Evolutionary conservation across 371 early-diverging fungal species (phyloP).

Genomic region (Chytridium lagenaria): DNA sequence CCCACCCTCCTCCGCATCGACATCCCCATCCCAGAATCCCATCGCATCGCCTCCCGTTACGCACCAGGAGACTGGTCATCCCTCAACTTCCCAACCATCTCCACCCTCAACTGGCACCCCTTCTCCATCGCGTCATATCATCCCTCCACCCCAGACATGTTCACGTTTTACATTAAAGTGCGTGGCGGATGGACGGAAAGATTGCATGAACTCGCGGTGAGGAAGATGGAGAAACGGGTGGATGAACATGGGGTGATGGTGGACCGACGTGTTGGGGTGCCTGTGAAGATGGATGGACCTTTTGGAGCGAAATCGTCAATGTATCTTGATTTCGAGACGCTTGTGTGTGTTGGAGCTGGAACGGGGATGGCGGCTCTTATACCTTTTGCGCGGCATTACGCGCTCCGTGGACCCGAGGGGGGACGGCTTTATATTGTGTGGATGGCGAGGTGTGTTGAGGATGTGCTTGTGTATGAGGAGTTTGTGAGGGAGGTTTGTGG

Average conservation of each 20-base stretch:
- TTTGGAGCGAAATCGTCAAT: conserved; percentile 22
- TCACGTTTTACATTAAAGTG: conserved; percentile 20
- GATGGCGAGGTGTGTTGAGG: conserved; percentile 5
- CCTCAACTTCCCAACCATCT: conserved; percentile 28
- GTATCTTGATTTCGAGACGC: conserved; percentile 16
- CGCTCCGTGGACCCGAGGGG: neutral
- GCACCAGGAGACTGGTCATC: conserved; percentile 36
- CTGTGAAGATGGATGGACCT: conserved; percentile 31
- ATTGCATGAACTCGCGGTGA: conserved; percentile 1
- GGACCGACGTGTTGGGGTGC: neutral
- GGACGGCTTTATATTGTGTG: conserved; percentile 21
- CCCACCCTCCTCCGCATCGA: conserved; percentile 21
- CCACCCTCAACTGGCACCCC: conserved; percentile 33
- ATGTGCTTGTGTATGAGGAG: conserved; percentile 11
- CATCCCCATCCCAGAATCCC: conserved; percentile 20
- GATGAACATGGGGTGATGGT: neutral
- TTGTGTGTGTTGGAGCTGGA: conserved; percentile 32
- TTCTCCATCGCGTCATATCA: conserved; percentile 31
- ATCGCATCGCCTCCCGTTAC: conserved; percentile 7
- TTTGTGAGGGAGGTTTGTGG: conserved; percentile 15
- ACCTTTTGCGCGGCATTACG: conserved; percentile 27
- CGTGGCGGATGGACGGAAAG: conserved; percentile 25
- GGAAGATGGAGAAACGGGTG: neutral
- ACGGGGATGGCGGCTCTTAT: conserved; percentile 35
- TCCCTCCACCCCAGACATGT: neutral